These are phyloP conservation scores for Hirschioporus abietinus DNA, from an alignment of 768 basidiomycete genomes.

Conservation along the genomic window DNA sequence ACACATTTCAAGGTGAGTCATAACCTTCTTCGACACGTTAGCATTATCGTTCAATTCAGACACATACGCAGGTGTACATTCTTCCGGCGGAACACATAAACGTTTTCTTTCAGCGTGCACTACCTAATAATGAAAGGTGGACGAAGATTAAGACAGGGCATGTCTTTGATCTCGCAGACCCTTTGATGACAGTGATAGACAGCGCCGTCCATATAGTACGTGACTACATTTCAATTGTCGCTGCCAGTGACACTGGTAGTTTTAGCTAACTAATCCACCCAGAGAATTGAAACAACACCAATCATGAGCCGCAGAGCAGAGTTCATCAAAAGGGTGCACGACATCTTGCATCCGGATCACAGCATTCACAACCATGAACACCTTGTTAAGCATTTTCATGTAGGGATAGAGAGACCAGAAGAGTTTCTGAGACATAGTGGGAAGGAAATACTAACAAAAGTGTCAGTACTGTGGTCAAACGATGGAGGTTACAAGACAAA, in stretches of 20 bases:
- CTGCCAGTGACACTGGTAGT: too few species aligned
- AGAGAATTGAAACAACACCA: background rate
- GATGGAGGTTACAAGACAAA: background rate
- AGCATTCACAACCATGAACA: background rate
- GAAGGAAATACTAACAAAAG: background rate
- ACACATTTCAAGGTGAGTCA: background rate
- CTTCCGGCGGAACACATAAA: background rate
- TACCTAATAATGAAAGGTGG: background rate
- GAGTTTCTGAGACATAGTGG: background rate
- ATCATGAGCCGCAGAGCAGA: background rate
- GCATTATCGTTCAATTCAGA: background rate
- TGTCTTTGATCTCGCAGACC: background rate
- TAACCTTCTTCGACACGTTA: background rate
- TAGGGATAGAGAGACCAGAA: background rate
- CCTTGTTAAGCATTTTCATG: background rate
- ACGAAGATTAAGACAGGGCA: background rate
- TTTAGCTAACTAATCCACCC: background rate
- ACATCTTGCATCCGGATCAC: background rate
- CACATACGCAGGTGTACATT: background rate
- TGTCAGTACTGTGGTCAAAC: background rate
- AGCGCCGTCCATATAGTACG: background rate
- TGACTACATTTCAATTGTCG: background rate
- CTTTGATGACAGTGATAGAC: background rate
- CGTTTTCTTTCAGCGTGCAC: background rate
- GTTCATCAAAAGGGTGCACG: background rate